These are phyloP conservation scores for Cladosporium sp. DNA, from an alignment of 2,329 filamentous ascomycete genomes.

Conservation along the genomic window DNA sequence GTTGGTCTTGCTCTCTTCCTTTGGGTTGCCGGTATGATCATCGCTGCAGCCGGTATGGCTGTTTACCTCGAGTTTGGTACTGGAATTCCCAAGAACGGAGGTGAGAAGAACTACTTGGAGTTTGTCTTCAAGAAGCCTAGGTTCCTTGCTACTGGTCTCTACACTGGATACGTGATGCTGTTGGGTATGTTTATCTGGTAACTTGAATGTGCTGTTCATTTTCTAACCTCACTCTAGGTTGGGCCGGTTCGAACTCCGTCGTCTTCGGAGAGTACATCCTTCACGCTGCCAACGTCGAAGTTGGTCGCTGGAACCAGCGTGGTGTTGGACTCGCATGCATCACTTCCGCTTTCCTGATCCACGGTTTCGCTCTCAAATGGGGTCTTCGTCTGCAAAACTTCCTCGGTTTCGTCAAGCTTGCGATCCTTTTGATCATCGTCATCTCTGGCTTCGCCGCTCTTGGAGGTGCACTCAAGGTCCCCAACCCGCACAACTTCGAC, in stretches of 20 bases:
- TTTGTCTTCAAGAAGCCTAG: conserved; percentile 62
- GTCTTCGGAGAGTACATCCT: conserved; percentile 72
- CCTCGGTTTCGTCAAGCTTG: conserved; percentile 66
- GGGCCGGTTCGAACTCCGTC: conserved; percentile 68
- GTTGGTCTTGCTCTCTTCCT: conserved; percentile 65
- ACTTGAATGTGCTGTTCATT: conserved; percentile 21
- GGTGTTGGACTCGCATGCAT: conserved; percentile 68
- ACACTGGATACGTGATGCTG: conserved; percentile 62
- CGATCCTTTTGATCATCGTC: conserved; percentile 66
- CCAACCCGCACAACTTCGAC: conserved; percentile 64
- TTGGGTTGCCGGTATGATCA: conserved; percentile 64
- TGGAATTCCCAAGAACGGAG: conserved; percentile 64
- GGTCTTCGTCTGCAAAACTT: conserved; percentile 68
- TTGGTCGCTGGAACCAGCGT: conserved; percentile 67
- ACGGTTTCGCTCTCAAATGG: conserved; percentile 65
- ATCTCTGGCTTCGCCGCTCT: conserved; percentile 63
- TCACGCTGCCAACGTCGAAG: conserved; percentile 63
- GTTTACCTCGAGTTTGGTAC: conserved; percentile 69
- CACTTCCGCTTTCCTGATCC: conserved; percentile 65
- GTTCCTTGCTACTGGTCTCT: conserved; percentile 63
- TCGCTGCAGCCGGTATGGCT: conserved; percentile 63
- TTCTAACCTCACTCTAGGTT: conserved; percentile 37
- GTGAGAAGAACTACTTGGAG: conserved; percentile 69
- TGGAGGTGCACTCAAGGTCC: conserved; percentile 61
- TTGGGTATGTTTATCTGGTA: conserved; percentile 46